These are phyloP conservation scores for Cyberlindnera subsufficiens DNA, from an alignment of 805 yeast genomes.

Conservation along the genomic window DNA sequence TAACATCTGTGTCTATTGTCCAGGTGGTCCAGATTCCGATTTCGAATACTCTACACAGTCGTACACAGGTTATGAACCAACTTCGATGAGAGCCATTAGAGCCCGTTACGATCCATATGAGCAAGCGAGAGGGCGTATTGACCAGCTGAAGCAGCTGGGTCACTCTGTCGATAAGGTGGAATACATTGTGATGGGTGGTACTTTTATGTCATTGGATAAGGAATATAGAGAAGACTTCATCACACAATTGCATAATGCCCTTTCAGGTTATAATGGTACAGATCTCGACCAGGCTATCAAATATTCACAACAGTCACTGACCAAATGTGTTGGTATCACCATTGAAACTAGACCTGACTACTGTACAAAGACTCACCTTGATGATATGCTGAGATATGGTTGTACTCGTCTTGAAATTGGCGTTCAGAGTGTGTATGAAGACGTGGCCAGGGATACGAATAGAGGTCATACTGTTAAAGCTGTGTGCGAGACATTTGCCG, in stretches of 20 bases:
- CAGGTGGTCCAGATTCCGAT: slow-evolving; percentile 98
- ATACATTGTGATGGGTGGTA: slow-evolving; percentile 98
- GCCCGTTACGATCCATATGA: slow-evolving; percentile 98
- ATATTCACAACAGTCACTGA: slow-evolving; percentile 88
- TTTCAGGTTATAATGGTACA: slow-evolving; percentile 85
- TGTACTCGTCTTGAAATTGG: slow-evolving; percentile 97
- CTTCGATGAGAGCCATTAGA: slow-evolving; percentile 98
- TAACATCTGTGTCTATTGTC: slow-evolving; percentile 96
- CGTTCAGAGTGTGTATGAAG: slow-evolving; percentile 95
- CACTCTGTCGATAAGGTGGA: slow-evolving; percentile 97
- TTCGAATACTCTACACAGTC: slow-evolving; percentile 98
- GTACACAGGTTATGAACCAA: slow-evolving; percentile 97
- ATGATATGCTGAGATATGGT: slow-evolving; percentile 94
- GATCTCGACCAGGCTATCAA: slow-evolving; percentile 86
- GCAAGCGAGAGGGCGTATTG: slow-evolving; percentile 96
- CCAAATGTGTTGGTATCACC: slow-evolving; percentile 97
- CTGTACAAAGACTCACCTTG: slow-evolving; percentile 91
- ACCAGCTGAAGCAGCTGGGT: slow-evolving; percentile 90
- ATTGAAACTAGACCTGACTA: slow-evolving; percentile 98
- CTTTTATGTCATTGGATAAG: slow-evolving; percentile 90
- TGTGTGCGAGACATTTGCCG: slow-evolving; percentile 91
- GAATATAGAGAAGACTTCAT: slow-evolving; percentile 89
- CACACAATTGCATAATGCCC: slow-evolving; percentile 86
- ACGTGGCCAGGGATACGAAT: slow-evolving; percentile 96
- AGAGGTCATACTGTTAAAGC: slow-evolving; percentile 97